Percentiles rank a stretch among this genome's conserved stretches.
Conservation (phyloP, 345 rosid genomes). For the Pistacia integerrima region DNA sequence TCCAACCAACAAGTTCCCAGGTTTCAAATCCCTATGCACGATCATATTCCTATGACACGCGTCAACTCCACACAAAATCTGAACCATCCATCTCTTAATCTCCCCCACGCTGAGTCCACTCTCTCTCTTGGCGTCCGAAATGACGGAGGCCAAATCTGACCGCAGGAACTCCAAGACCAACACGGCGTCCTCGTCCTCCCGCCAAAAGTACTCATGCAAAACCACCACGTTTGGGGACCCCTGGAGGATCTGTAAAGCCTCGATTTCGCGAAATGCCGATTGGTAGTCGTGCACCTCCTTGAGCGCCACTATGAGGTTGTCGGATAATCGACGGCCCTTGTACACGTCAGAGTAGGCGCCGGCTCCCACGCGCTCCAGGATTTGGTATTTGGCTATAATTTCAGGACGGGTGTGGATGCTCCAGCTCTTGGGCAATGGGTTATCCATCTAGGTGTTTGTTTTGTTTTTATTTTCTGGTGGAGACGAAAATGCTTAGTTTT, state of each 20-base stretch:
- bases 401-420: conserved; percentile 92
- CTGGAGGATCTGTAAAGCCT: conserved; percentile 72
- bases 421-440: conserved; percentile 78
- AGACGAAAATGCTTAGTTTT: not conserved
- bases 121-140: conserved; percentile 52
- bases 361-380: conserved; percentile 84
- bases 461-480: not conserved
- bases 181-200: conserved; percentile 97
- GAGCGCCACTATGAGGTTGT: conserved; percentile 71
- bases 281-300: conserved; percentile 97
- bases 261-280: conserved; percentile 91
- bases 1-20: conserved; percentile 77
- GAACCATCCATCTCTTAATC: conserved; percentile 92
- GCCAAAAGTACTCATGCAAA: conserved; percentile 89
- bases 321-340: conserved; percentile 77
- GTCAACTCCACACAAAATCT: conserved; percentile 76
- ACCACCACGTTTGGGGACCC: conserved; percentile 74
- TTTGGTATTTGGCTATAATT: conserved; percentile 79
- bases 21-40: conserved; percentile 93
- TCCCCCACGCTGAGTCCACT: conserved; percentile 54
- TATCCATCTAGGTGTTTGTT: conserved; percentile 34
- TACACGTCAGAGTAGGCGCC: conserved; percentile 95
- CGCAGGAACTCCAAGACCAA: conserved; percentile 81
- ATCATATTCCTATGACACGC: conserved; percentile 78
- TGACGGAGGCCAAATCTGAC: conserved; percentile 70